Evolutionary conservation across 1,139 yeast species (phyloP).

Genomic region (Martiniozyma asiatica): DNA sequence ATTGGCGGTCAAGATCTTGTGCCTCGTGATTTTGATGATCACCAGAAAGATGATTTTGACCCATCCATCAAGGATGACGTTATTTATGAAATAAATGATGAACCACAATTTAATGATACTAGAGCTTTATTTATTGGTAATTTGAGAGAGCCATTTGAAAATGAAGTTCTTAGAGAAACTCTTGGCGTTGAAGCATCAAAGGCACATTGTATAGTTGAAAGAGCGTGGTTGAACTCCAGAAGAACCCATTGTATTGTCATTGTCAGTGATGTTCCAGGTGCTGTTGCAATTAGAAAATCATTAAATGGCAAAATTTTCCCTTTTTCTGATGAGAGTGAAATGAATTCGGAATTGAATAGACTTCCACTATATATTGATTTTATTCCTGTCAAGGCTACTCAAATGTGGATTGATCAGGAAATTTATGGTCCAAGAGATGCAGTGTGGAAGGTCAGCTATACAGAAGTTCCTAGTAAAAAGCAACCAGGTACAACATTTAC

Average conservation of each 20-base stretch:
- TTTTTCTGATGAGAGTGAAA: conserved; percentile 9
- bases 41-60: conserved; percentile 12
- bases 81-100: conserved; percentile 24
- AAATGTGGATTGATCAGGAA: conserved; percentile 37
- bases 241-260: conserved; percentile 34
- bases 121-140: conserved; percentile 35
- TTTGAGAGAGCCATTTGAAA: conserved; percentile 29
- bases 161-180: conserved; percentile 27
- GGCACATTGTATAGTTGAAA: conserved; percentile 24
- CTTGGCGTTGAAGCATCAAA: conserved; percentile 23
- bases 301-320: conserved; percentile 28
- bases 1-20: too few species aligned
- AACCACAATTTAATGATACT: conserved; percentile 27
- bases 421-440: conserved; percentile 33
- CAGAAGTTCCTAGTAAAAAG: conserved; percentile 23
- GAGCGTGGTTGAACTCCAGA: conserved; percentile 34
- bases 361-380: conserved; percentile 29
- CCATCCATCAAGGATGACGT: conserved; percentile 22
- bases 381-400: conserved; percentile 34
- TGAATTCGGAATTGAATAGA: conserved; percentile 22
- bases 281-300: conserved; percentile 24
- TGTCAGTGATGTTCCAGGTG: conserved; percentile 29
- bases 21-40: background rate
- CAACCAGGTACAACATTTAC: conserved; percentile 16
- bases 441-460: conserved; percentile 31